Percentiles rank a stretch among this genome's conserved stretches.
Evolutionary conservation across 1,139 yeast species (phyloP).

Genomic region (Geotrichum citri-aurantii): DNA sequence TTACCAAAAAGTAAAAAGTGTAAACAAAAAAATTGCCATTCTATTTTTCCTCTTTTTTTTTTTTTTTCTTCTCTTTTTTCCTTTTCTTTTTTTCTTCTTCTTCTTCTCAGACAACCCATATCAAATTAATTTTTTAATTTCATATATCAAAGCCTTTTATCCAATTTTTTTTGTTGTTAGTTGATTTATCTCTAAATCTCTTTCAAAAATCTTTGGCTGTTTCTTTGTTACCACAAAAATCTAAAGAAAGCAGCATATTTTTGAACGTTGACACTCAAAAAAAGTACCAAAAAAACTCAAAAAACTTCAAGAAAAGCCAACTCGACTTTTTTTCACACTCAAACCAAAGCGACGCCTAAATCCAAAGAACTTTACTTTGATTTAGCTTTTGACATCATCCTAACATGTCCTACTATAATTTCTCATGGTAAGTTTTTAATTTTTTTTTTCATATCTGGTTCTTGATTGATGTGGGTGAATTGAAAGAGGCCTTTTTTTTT

Average conservation of each 20-base stretch:
- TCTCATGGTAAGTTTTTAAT: slow-evolving; percentile 5
- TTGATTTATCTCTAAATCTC: not conserved
- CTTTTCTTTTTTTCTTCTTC: not conserved
- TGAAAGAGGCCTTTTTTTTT: not conserved
- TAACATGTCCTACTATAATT: slow-evolving; percentile 8
- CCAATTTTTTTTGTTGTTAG: not conserved
- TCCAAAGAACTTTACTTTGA: not conserved
- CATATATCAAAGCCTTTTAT: not conserved
- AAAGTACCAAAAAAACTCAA: not conserved
- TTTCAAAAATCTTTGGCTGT: not conserved
- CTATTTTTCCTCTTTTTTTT: not conserved
- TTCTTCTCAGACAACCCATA: not conserved
- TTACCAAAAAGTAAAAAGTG: not conserved
- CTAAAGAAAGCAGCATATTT: not conserved
- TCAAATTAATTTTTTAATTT: not conserved
- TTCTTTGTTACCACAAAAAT: not conserved
- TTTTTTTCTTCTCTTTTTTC: not conserved
- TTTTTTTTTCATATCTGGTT: not conserved
- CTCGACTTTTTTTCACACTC: not conserved
- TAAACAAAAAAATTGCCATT: not conserved
- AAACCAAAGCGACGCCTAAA: not conserved
- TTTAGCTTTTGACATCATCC: not conserved
- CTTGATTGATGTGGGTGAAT: not conserved
- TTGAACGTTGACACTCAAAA: not conserved
- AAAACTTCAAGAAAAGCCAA: not conserved